phyloP scores from a whole-genome alignment of 2,329 filamentous ascomycete genomes.

The Pseudodiploospora longispora region DNA sequence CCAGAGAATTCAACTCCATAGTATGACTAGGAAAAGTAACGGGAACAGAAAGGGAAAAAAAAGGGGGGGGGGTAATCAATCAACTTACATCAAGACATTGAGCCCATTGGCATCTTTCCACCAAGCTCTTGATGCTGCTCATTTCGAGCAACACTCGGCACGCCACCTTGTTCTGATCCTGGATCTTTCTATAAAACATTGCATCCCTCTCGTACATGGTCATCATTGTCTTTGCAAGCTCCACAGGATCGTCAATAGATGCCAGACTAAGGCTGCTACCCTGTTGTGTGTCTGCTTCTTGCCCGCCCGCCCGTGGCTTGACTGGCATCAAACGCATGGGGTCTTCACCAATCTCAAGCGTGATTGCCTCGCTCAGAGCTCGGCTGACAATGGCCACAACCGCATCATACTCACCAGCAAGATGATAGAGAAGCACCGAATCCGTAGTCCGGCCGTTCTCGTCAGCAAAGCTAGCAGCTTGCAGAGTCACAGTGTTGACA shows the following conservation, averaged over 20 bases:
- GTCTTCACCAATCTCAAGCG: slow-evolving; percentile 76
- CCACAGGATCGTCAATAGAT: slow-evolving; percentile 51
- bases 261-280: slow-evolving; percentile 54
- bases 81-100: slow-evolving; percentile 50
- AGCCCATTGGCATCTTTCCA: slow-evolving; percentile 48
- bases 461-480: slow-evolving; percentile 86
- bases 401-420: slow-evolving; percentile 90
- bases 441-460: slow-evolving; percentile 91
- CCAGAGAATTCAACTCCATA: not conserved
- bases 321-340: slow-evolving; percentile 71
- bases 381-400: slow-evolving; percentile 88
- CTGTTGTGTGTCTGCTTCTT: slow-evolving; percentile 30
- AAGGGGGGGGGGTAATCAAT: not conserved
- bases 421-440: slow-evolving; percentile 86
- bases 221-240: slow-evolving; percentile 54
- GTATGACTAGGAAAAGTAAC: not conserved
- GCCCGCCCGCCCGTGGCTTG: slow-evolving; percentile 54
- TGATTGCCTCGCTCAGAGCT: slow-evolving; percentile 80
- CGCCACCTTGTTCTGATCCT: slow-evolving; percentile 47
- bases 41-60: not conserved
- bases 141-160: slow-evolving; percentile 51
- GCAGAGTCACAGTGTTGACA: slow-evolving; percentile 82
- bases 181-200: slow-evolving; percentile 52
- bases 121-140: slow-evolving; percentile 51
- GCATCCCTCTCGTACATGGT: slow-evolving; percentile 52